Conservation (phyloP, 2,329 filamentous ascomycete species). For the Fusarium haematococcum region DNA sequence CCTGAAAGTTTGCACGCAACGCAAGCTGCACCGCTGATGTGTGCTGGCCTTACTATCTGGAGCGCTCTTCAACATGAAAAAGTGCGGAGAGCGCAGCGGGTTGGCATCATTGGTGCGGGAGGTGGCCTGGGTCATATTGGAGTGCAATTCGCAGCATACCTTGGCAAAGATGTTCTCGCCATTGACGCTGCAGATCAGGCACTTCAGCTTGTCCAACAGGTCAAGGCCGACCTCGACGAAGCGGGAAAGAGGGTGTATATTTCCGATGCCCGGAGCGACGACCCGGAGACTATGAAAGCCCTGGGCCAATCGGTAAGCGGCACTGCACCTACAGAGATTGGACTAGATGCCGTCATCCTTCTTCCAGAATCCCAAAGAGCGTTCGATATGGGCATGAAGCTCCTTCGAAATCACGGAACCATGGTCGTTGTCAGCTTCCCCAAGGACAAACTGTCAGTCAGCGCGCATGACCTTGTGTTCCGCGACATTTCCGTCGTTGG, state of each 20-base stretch:
- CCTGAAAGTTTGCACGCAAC: not conserved
- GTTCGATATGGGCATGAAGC: not conserved
- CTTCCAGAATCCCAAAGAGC: not conserved
- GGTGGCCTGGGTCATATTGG: not conserved
- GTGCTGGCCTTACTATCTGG: not conserved
- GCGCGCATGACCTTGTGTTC: not conserved
- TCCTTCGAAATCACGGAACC: not conserved
- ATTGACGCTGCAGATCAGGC: not conserved
- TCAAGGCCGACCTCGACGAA: not conserved
- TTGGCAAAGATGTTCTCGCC: not conserved
- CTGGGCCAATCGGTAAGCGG: not conserved
- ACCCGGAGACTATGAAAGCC: not conserved
- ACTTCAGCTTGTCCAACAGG: not conserved
- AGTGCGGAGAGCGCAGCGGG: not conserved
- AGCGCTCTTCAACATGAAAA: not conserved
- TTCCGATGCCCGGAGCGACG: not conserved
- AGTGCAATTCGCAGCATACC: not conserved
- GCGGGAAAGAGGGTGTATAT: not conserved
- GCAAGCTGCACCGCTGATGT: not conserved
- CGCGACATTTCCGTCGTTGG: not conserved
- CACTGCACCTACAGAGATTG: not conserved
- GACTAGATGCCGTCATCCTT: not conserved
- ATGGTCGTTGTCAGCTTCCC: not conserved
- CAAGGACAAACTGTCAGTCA: not conserved
- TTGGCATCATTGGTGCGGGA: not conserved